Evolutionary conservation across 1,284 basidiomycete genomes (phyloP).

Genomic region (Laetiporus sulphureus): DNA sequence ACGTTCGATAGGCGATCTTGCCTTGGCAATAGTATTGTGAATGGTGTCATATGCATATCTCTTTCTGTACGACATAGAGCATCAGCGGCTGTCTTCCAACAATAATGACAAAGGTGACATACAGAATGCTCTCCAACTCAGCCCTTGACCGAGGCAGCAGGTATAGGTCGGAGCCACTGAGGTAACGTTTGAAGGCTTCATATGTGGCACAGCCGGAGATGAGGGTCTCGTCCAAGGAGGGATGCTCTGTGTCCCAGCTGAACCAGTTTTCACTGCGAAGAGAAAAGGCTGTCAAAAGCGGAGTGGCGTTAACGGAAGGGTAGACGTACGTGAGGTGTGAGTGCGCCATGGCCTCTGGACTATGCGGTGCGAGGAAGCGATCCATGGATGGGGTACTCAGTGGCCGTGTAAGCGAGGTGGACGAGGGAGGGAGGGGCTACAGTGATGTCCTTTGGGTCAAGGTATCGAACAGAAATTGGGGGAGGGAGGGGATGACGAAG

Average conservation of each 20-base stretch:
- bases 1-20: constrained; percentile 53
- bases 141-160: constrained; percentile 54
- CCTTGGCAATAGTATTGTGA: constrained; percentile 69
- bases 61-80: constrained; percentile 34
- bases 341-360: constrained; percentile 68
- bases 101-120: constrained; percentile 24
- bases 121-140: constrained; percentile 71
- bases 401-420: background rate
- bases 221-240: constrained; percentile 63
- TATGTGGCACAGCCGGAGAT: constrained; percentile 56
- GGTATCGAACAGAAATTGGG: constrained; percentile 1
- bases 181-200: constrained; percentile 34
- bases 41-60: constrained; percentile 73
- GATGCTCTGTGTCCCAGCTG: constrained; percentile 60
- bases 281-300: constrained; percentile 8
- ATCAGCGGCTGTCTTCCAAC: constrained; percentile 7
- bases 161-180: constrained; percentile 50
- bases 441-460: constrained; percentile 3
- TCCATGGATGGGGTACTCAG: constrained; percentile 40
- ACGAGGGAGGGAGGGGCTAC: background rate
- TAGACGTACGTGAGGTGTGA: constrained; percentile 54
- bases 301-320: constrained; percentile 8
- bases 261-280: constrained; percentile 54
- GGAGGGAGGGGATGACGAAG: constrained; percentile 5
- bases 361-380: constrained; percentile 63